A percentile compares a stretch with the other conserved stretches of the same genome.
These are phyloP conservation scores for Leccinum subgranulosum DNA, from an alignment of 768 basidiomycete genomes.

Conservation along the genomic window DNA sequence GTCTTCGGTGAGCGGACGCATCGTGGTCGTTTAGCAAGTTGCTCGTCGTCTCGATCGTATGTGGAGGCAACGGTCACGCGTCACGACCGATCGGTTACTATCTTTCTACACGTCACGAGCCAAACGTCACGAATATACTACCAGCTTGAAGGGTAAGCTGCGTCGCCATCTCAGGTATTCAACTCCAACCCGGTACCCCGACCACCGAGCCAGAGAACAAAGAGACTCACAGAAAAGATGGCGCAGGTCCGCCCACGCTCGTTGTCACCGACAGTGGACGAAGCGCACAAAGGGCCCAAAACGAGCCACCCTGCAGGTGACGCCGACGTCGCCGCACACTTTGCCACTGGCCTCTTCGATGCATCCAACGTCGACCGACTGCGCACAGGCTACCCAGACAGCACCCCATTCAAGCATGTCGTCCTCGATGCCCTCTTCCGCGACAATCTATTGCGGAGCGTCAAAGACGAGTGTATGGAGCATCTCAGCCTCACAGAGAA, in stretches of 20 bases:
- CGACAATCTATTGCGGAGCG: slow-evolving; percentile 73
- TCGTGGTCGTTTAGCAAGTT: slow-evolving; percentile 31
- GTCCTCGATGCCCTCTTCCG: slow-evolving; percentile 80
- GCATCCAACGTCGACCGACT: slow-evolving; percentile 54
- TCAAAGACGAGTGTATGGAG: slow-evolving; percentile 79
- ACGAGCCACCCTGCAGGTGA: slow-evolving; percentile 30
- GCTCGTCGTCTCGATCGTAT: neutral
- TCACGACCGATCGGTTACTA: neutral
- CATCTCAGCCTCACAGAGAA: slow-evolving; percentile 87
- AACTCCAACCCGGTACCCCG: neutral
- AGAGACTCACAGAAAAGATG: slow-evolving; percentile 28
- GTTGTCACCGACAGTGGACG: slow-evolving; percentile 35
- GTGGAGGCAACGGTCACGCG: neutral
- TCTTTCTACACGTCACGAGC: neutral
- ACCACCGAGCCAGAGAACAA: neutral
- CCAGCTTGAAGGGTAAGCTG: neutral
- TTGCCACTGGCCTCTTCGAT: slow-evolving; percentile 50
- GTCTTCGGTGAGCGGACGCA: slow-evolving; percentile 96
- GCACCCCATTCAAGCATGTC: slow-evolving; percentile 80
- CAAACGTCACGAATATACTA: neutral
- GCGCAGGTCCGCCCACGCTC: slow-evolving; percentile 47
- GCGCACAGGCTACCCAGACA: slow-evolving; percentile 51
- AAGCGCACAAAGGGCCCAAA: slow-evolving; percentile 36
- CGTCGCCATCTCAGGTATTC: too few species aligned
- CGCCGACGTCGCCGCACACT: slow-evolving; percentile 14